These are phyloP conservation scores for Heterobasidion irregulare DNA, from an alignment of 1,284 basidiomycete genomes.

Conservation along the genomic window DNA sequence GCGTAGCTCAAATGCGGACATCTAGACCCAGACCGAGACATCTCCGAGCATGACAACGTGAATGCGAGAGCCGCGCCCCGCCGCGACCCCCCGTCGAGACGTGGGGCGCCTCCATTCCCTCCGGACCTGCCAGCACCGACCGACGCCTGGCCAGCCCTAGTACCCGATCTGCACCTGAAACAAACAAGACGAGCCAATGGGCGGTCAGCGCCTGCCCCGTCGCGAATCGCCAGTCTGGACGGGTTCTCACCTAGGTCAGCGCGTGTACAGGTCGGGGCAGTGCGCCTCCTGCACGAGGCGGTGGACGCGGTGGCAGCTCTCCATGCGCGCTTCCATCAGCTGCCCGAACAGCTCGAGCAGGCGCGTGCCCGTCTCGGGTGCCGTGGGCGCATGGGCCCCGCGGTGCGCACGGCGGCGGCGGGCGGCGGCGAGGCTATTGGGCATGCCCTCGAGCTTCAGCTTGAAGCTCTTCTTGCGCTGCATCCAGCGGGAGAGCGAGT, in stretches of 20 bases:
- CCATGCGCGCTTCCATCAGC: conserved; percentile 65
- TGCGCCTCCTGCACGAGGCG: conserved; percentile 48
- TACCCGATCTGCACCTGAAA: too few relatives aligned
- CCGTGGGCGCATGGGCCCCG: conserved; percentile 18
- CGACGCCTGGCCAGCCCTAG: too few relatives aligned
- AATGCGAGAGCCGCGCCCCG: neutral
- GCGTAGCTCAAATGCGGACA: neutral
- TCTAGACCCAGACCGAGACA: neutral
- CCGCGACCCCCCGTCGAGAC: neutral
- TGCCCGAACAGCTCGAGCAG: conserved; percentile 62
- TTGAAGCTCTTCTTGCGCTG: conserved; percentile 41
- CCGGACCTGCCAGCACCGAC: too few relatives aligned
- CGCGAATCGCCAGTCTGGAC: neutral
- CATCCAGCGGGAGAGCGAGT: conserved; percentile 28
- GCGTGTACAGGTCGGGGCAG: conserved; percentile 17
- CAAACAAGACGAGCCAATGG: neutral
- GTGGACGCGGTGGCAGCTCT: conserved; percentile 60
- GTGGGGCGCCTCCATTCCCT: too few relatives aligned
- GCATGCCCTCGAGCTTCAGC: conserved; percentile 37
- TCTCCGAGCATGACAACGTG: neutral
- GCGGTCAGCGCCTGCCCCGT: neutral
- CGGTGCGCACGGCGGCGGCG: conserved; percentile 18
- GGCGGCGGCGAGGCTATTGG: conserved; percentile 19
- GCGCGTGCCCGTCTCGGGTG: conserved; percentile 36
- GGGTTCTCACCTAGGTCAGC: neutral